Conservation (phyloP, 1,139 yeast genomes). For the Komagataea norvegica region DNA sequence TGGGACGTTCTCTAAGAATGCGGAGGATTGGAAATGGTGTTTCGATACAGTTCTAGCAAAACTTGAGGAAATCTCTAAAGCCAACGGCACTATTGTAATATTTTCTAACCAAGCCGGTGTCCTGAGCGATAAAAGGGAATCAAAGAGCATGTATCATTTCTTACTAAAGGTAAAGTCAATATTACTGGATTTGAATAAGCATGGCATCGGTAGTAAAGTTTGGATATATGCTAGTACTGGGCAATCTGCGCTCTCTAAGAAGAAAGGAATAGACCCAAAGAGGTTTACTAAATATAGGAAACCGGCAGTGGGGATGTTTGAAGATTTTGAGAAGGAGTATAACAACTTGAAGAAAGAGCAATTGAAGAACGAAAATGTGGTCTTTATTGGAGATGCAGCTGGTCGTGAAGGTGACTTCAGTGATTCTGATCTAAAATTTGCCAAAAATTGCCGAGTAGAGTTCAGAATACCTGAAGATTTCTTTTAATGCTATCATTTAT, state of each 20-base stretch:
- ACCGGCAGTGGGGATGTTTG: conserved; percentile 74
- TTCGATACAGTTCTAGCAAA: conserved; percentile 31
- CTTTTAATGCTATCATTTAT: conserved; percentile 10
- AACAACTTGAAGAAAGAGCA: conserved; percentile 6
- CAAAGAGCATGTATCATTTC: conserved; percentile 52
- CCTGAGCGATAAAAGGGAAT: conserved; percentile 32
- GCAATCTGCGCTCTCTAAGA: conserved; percentile 35
- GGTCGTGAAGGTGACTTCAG: conserved; percentile 75
- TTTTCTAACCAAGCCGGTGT: conserved; percentile 75
- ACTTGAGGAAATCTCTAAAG: conserved; percentile 26
- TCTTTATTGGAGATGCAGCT: conserved; percentile 96
- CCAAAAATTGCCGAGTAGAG: conserved; percentile 45
- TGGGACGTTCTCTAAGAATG: conserved; percentile 46
- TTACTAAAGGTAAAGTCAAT: conserved; percentile 41
- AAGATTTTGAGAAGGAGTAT: conserved; percentile 37
- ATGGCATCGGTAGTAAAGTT: conserved; percentile 32
- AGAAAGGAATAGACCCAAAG: conserved; percentile 29
- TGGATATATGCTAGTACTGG: conserved; percentile 64
- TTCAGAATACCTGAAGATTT: conserved; percentile 63
- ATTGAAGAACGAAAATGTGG: conserved; percentile 42
- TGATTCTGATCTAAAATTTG: conserved; percentile 71
- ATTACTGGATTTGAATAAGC: conserved; percentile 22
- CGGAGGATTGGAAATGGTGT: conserved; percentile 70
- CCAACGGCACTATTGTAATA: conserved; percentile 45
- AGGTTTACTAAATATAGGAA: conserved; percentile 53